Conservation (phyloP, 805 yeast species). For the Saturnispora diversa region DNA sequence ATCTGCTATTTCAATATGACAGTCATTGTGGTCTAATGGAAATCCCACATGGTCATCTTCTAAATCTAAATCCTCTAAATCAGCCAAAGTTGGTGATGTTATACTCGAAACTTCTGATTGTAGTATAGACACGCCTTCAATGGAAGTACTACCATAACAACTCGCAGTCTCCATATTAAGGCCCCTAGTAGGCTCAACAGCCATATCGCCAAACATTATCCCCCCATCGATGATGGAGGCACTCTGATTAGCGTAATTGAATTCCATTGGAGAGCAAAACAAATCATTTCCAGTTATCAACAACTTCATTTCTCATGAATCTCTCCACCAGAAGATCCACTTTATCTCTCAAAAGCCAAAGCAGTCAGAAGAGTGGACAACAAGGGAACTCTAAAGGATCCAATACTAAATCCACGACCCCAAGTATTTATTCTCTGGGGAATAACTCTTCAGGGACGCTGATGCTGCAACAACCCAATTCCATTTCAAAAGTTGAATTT, state of each 20-base stretch:
- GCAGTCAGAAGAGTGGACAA: conserved; percentile 1
- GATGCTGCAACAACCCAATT: conserved; percentile 9
- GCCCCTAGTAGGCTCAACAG: conserved; percentile 11
- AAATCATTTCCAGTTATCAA: not conserved
- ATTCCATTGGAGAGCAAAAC: conserved; percentile 1
- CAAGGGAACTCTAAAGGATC: too few relatives aligned
- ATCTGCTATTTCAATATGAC: conserved; percentile 24
- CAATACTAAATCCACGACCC: not conserved
- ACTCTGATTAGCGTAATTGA: not conserved
- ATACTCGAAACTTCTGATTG: conserved; percentile 9
- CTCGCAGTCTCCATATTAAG: conserved; percentile 12
- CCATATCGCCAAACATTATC: conserved; percentile 11
- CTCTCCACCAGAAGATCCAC: conserved; percentile 8
- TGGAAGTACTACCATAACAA: not conserved
- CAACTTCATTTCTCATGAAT: not conserved
- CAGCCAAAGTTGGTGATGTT: not conserved
- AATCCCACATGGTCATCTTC: not conserved
- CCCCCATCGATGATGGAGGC: conserved; percentile 11
- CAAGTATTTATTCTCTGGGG: conserved; percentile 8
- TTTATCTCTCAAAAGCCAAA: conserved; percentile 5
- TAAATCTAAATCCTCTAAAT: not conserved
- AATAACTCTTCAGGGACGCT: conserved; percentile 19
- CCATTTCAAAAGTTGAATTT: conserved; percentile 26
- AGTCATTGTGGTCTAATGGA: conserved; percentile 15
- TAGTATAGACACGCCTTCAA: conserved; percentile 1